Percentiles rank a stretch among this genome's conserved stretches.
Conservation (phyloP, 108 stramenopile species). For the Thalassiosira profunda region DNA sequence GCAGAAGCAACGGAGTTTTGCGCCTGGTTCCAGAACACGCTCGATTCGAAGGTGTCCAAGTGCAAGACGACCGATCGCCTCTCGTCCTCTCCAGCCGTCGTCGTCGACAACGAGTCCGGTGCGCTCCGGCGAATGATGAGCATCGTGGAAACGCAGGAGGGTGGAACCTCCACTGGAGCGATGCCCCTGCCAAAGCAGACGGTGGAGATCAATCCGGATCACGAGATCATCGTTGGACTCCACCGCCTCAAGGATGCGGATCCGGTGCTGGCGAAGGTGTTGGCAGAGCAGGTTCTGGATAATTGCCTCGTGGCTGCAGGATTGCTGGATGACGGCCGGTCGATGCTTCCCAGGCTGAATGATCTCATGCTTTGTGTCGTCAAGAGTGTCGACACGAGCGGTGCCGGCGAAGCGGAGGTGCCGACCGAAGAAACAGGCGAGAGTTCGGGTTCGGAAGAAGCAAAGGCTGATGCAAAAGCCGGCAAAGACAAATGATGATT, state of each 20-base stretch:
- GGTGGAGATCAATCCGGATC: conserved; percentile 97
- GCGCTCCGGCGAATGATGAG: conserved; percentile 98
- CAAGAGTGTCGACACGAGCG: conserved; percentile 51
- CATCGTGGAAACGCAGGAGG: conserved; percentile 93
- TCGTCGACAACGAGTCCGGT: conserved; percentile 98
- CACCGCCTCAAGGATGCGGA: conserved; percentile 65
- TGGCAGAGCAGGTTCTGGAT: conserved; percentile 97
- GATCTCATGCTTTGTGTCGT: conserved; percentile 83
- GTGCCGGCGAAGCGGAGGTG: background rate
- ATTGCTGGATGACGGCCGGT: conserved; percentile 93
- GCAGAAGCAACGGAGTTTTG: conserved; percentile 87
- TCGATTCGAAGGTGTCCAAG: conserved; percentile 76
- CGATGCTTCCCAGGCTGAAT: conserved; percentile 96
- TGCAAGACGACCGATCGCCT: conserved; percentile 90
- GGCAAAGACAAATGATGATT: background rate
- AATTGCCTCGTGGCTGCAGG: conserved; percentile 98
- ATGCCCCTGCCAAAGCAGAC: conserved; percentile 95
- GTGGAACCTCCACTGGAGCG: conserved; percentile 50
- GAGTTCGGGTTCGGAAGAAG: background rate
- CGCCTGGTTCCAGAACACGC: conserved; percentile 79
- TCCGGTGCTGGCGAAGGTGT: conserved; percentile 73
- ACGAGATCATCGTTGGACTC: conserved; percentile 92
- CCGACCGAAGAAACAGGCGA: background rate
- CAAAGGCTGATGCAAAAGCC: background rate
- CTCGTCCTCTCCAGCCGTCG: conserved; percentile 93